phyloP scores from a whole-genome alignment of 2,329 filamentous ascomycete genomes.

The Ascochyta lentis region DNA sequence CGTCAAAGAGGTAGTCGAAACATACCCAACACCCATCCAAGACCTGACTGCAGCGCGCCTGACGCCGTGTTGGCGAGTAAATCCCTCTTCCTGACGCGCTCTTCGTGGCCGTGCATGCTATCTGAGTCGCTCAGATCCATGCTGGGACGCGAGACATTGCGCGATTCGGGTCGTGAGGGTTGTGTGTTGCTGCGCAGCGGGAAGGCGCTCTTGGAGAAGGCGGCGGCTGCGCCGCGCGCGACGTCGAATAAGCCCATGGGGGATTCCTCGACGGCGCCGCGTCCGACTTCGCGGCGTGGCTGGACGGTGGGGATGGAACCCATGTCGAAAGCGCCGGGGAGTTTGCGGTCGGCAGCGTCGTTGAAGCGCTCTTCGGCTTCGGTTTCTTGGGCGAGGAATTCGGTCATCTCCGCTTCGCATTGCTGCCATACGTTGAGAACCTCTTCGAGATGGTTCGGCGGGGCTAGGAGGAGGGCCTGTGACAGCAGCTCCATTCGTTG shows the following conservation, averaged over 20 bases:
- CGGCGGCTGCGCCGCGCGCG: constrained; percentile 57
- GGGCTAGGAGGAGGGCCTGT: constrained; percentile 76
- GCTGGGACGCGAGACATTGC: constrained; percentile 30
- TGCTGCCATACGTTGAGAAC: constrained; percentile 77
- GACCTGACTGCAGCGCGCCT: constrained; percentile 65
- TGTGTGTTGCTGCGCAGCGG: constrained; percentile 45
- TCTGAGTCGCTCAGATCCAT: constrained; percentile 48
- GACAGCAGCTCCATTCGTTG: constrained; percentile 82
- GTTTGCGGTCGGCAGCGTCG: constrained; percentile 64
- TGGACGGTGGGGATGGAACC: constrained; percentile 44
- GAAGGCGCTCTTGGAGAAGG: constrained; percentile 56
- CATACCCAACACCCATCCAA: constrained; percentile 69
- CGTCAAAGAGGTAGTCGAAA: background rate
- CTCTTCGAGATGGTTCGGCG: constrained; percentile 72
- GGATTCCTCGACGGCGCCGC: constrained; percentile 54
- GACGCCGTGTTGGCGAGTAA: constrained; percentile 71
- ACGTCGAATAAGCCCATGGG: constrained; percentile 63
- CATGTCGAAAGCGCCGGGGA: constrained; percentile 55
- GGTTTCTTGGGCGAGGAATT: constrained; percentile 69
- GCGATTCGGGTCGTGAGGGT: constrained; percentile 8
- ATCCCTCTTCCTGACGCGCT: constrained; percentile 71
- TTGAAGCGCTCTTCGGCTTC: constrained; percentile 75
- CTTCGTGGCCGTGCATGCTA: constrained; percentile 35
- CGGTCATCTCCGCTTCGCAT: constrained; percentile 78
- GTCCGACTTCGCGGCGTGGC: constrained; percentile 51